Conservation (phyloP, 805 yeast species). For the Yarrowia sp. region DNA sequence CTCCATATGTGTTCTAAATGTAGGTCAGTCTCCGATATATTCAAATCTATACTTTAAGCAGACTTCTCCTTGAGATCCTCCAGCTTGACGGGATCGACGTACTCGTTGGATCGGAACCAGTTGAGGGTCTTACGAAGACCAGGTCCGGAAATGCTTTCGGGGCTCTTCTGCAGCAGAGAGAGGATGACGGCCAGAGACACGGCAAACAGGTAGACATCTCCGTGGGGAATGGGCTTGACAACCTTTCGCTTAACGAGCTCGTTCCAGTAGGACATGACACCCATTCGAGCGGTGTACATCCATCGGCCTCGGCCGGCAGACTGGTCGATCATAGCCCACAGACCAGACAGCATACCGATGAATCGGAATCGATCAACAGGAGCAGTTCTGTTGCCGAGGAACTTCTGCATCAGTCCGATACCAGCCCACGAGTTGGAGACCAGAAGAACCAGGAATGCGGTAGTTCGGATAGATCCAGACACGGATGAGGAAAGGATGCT, state of each 20-base stretch:
- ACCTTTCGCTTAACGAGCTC: slow-evolving; percentile 32
- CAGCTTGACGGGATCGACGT: slow-evolving; percentile 30
- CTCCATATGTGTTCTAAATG: too few species aligned
- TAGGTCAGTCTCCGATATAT: too few species aligned
- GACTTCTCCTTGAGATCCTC: slow-evolving; percentile 11
- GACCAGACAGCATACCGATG: slow-evolving; percentile 44
- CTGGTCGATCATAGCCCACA: slow-evolving; percentile 41
- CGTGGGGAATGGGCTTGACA: slow-evolving; percentile 35
- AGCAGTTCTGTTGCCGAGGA: slow-evolving; percentile 36
- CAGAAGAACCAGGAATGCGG: slow-evolving; percentile 37
- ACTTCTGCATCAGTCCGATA: slow-evolving; percentile 37
- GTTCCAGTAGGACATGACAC: slow-evolving; percentile 40
- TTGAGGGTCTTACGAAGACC: slow-evolving; percentile 34
- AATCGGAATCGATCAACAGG: slow-evolving; percentile 39
- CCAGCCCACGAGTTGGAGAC: slow-evolving; percentile 43
- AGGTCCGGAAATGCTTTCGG: slow-evolving; percentile 34
- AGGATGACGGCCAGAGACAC: slow-evolving; percentile 36
- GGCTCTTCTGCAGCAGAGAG: slow-evolving; percentile 35
- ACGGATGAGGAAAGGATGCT: slow-evolving; percentile 27
- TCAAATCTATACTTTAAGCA: not conserved
- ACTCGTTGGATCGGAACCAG: slow-evolving; percentile 37
- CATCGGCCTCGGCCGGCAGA: slow-evolving; percentile 36
- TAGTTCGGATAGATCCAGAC: slow-evolving; percentile 36
- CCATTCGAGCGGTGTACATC: slow-evolving; percentile 39
- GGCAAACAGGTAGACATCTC: slow-evolving; percentile 38